phyloP scores from a whole-genome alignment of 2,329 filamentous ascomycete species.

The Nothophoma quercina region DNA sequence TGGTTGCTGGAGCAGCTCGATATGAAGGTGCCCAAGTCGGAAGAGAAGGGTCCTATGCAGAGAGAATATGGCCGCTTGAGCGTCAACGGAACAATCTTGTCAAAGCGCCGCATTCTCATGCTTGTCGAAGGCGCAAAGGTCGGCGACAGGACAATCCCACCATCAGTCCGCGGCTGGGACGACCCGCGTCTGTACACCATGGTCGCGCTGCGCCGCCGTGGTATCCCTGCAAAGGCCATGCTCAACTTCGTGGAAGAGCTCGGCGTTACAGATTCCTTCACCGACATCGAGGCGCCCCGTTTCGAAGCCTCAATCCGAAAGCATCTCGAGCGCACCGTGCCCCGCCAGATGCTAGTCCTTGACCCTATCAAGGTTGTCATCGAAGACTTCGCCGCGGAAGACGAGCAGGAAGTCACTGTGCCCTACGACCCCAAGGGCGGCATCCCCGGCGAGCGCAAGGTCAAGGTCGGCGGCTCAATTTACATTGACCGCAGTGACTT shows the following conservation, averaged over 20 bases:
- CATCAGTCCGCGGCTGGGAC: slow-evolving; percentile 83
- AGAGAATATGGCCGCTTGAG: slow-evolving; percentile 81
- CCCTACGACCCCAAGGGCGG: slow-evolving; percentile 79
- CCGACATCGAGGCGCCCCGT: slow-evolving; percentile 79
- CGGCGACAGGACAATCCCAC: slow-evolving; percentile 50
- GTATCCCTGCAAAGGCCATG: slow-evolving; percentile 86
- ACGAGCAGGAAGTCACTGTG: slow-evolving; percentile 71
- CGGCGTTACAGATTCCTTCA: slow-evolving; percentile 83
- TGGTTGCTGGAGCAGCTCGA: slow-evolving; percentile 84
- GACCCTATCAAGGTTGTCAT: slow-evolving; percentile 86
- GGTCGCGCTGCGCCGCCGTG: slow-evolving; percentile 81
- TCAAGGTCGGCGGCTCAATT: slow-evolving; percentile 76
- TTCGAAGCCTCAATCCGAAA: slow-evolving; percentile 86
- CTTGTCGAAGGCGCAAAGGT: slow-evolving; percentile 71
- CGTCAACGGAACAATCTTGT: slow-evolving; percentile 83
- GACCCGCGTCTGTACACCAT: slow-evolving; percentile 90
- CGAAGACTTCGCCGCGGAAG: slow-evolving; percentile 74
- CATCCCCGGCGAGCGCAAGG: slow-evolving; percentile 66
- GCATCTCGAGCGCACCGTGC: slow-evolving; percentile 87
- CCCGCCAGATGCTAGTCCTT: slow-evolving; percentile 86
- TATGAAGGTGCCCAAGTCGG: slow-evolving; percentile 72
- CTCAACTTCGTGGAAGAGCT: slow-evolving; percentile 90
- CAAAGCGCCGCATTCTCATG: slow-evolving; percentile 83
- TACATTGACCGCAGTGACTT: slow-evolving; percentile 88
- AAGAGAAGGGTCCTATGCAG: slow-evolving; percentile 77